Evolutionary conservation across 371 early-diverging fungal genomes (phyloP).

Genomic region (Synchytrium microbalum): DNA sequence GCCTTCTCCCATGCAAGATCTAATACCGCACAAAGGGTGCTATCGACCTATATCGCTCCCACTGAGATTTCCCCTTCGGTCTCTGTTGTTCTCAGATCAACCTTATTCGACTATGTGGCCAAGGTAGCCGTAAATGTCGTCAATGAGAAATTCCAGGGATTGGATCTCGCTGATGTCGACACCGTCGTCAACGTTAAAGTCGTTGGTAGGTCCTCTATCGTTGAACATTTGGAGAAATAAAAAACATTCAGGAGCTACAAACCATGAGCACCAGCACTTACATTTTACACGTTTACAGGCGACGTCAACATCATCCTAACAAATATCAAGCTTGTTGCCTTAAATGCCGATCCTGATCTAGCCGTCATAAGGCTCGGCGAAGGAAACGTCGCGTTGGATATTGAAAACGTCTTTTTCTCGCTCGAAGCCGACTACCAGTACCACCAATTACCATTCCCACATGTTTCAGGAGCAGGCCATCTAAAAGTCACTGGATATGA

Average conservation of each 20-base stretch:
- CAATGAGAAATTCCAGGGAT: slow-evolving; percentile 4
- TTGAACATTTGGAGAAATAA: background rate
- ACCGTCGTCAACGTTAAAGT: slow-evolving; percentile 3
- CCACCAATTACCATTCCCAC: slow-evolving; percentile 2
- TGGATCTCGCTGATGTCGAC: background rate
- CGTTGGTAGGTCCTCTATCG: background rate
- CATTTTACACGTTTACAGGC: background rate
- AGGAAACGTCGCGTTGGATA: background rate
- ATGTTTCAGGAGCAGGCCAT: background rate
- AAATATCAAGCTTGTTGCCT: background rate
- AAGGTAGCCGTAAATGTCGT: background rate
- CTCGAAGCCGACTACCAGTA: slow-evolving; percentile 2
- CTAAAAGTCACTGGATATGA: background rate
- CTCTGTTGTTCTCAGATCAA: background rate
- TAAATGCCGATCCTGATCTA: background rate
- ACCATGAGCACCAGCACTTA: background rate
- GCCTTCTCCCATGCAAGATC: too few relatives aligned
- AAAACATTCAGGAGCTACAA: background rate
- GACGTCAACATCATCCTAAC: background rate
- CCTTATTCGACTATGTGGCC: background rate
- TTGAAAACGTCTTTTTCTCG: background rate
- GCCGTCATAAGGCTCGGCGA: background rate
- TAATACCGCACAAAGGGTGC: too few relatives aligned
- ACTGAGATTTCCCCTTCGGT: background rate
- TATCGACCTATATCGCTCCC: too few relatives aligned